Conservation (phyloP, 1,139 yeast genomes). For the Yamadazyma epiphylla region DNA sequence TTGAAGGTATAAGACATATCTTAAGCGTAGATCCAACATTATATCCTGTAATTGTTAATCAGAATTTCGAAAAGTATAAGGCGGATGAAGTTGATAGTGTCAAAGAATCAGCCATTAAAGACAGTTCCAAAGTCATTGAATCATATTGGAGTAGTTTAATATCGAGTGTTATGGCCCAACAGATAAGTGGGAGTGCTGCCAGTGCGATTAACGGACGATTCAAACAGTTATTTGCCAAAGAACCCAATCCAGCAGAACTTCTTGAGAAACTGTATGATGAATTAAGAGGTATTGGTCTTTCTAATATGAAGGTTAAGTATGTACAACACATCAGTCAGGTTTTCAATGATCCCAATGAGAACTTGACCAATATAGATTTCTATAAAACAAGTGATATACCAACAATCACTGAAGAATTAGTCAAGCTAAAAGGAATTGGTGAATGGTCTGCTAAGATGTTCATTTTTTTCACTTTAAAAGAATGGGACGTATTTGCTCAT, state of each 20-base stretch:
- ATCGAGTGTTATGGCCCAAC: constrained; percentile 65
- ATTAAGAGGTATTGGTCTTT: constrained; percentile 64
- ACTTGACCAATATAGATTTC: constrained; percentile 36
- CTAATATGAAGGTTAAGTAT: constrained; percentile 66
- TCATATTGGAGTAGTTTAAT: constrained; percentile 39
- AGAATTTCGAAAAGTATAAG: constrained; percentile 28
- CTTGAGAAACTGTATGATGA: constrained; percentile 38
- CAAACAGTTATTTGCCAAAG: constrained; percentile 26
- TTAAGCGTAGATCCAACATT: constrained; percentile 41
- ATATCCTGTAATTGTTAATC: constrained; percentile 28
- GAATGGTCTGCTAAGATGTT: constrained; percentile 94
- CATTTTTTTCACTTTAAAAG: constrained; percentile 61
- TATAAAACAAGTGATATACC: constrained; percentile 32
- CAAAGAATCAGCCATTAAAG: constrained; percentile 6
- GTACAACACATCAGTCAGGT: constrained; percentile 58
- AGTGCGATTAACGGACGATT: constrained; percentile 54
- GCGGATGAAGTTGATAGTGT: constrained; percentile 15
- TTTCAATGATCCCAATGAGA: constrained; percentile 37
- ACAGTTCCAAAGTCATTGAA: constrained; percentile 25
- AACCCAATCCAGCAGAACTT: constrained; percentile 54
- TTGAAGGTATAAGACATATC: constrained; percentile 38
- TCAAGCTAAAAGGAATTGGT: constrained; percentile 74
- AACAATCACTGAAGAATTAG: constrained; percentile 55
- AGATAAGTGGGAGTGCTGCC: constrained; percentile 85
- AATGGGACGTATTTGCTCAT: constrained; percentile 67